phyloP scores from a whole-genome alignment of 306 rosid genomes.

The Spatholobus suberectus region DNA sequence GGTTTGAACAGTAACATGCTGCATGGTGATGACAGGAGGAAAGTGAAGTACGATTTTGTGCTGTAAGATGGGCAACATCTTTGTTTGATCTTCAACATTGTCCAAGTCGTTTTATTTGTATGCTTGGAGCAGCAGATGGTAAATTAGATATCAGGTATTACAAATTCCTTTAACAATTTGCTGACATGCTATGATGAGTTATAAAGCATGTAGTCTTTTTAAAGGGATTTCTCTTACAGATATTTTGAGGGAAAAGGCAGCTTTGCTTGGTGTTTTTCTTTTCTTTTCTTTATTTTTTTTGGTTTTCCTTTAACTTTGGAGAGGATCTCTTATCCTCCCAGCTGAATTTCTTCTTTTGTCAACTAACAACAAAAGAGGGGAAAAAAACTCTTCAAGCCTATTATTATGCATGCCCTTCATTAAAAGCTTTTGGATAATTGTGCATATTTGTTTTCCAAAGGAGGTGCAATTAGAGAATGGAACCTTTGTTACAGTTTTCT shows the following conservation, averaged over 20 bases:
- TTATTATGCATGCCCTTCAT: conserved; percentile 13
- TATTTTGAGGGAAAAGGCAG: conserved; percentile 30
- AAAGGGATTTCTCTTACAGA: conserved; percentile 19
- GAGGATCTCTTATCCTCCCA: neutral
- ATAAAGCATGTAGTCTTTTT: conserved; percentile 19
- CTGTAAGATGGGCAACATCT: conserved; percentile 89
- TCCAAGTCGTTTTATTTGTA: conserved; percentile 90
- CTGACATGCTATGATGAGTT: conserved; percentile 23
- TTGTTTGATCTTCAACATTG: conserved; percentile 86
- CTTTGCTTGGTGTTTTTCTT: conserved; percentile 21
- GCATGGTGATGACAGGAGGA: conserved; percentile 70
- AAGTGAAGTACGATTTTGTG: conserved; percentile 90
- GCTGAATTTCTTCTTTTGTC: conserved; percentile 23
- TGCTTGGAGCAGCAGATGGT: conserved; percentile 85
- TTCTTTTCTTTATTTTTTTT: neutral
- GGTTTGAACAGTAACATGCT: conserved; percentile 28
- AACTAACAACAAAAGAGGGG: neutral
- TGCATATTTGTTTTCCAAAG: conserved; percentile 16
- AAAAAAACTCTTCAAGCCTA: neutral
- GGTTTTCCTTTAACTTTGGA: conserved; percentile 19
- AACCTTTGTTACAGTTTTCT: conserved; percentile 2
- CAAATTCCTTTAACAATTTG: conserved; percentile 33
- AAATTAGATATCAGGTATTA: conserved; percentile 90
- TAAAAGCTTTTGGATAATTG: conserved; percentile 20
- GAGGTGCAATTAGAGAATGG: neutral